Evolutionary conservation across 148 eudicot genomes (phyloP), one percentile per base, ranked within the genome.

Genomic region (Mesembryanthemum crystallinum): DNA sequence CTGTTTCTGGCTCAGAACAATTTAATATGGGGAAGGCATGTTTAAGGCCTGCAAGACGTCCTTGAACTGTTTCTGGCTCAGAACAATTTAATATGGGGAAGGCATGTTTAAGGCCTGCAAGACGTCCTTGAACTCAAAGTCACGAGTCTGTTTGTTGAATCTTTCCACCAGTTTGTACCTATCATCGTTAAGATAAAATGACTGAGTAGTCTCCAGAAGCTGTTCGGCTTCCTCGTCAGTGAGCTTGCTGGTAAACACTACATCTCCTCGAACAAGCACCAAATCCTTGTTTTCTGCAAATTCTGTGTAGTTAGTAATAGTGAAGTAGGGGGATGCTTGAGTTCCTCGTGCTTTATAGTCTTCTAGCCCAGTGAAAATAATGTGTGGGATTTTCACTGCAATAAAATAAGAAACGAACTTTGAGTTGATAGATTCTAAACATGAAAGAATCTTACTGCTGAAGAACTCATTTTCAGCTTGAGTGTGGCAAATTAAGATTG

Each of bases 341-440:
- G 94, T 89, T 82, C 97, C 97, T 78, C 91, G 89, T 37, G 98
- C 97, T 79, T 94, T 91, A 81, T 94, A 94, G 80, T 94, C 98
- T 86, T 94, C 98, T 76, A 94, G 95, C 63, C 98, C 95, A 21
- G 95, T 94, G 82, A 94, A 88, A 60, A 94, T 77, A 33, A 91
- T 85, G 78, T 90, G 85, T 32, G 98, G 97, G 86, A 84, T 83
- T 82, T 91, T 91, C 82, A 88, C 97, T 94, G 91, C 82, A 83
- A 21, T 37, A 45, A 28, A 67, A 55, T 55, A 42, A 18, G 55
- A 27, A 77, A 1, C 7, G 18, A 64, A 32, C 42, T 74, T 32
- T 58, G 59, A 73, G 61, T 45, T 21, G 32, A 71, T 67, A 29
- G 32, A 47, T 37, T 42, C 55, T 23, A 24, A 61, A 9, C 12